A percentile compares a stretch with the other conserved stretches of the same genome.
Evolutionary conservation across 129 eudicot genomes (phyloP).

Genomic region (Arctium minus): DNA sequence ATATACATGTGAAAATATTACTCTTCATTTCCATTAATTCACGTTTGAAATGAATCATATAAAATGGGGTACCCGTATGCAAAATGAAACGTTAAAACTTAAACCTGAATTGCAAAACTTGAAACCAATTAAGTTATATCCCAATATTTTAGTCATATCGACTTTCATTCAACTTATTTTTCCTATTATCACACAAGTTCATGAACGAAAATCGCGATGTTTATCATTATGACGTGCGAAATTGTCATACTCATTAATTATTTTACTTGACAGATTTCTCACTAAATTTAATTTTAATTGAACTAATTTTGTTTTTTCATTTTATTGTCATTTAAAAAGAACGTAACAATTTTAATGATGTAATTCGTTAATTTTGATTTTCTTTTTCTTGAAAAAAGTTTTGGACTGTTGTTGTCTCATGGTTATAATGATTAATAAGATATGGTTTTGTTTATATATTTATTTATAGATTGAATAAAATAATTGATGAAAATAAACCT

Average conservation of each 20-base stretch:
- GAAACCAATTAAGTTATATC: too few species aligned
- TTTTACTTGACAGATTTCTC: neutral
- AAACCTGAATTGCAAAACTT: neutral
- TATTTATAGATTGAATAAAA: neutral
- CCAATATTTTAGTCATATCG: too few species aligned
- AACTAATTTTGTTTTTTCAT: neutral
- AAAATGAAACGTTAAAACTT: too few species aligned
- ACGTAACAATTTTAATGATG: neutral
- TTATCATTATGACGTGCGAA: too few species aligned
- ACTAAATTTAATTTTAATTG: neutral
- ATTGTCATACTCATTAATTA: too few species aligned
- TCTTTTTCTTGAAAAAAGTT: neutral
- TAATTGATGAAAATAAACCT: conserved; percentile 16
- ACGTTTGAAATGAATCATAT: neutral
- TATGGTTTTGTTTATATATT: neutral
- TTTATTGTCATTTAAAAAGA: neutral
- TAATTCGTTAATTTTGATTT: neutral
- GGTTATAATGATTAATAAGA: conserved; percentile 7
- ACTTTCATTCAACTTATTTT: neutral
- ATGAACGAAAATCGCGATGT: too few species aligned
- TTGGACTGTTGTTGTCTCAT: conserved; percentile 14
- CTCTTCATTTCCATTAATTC: neutral
- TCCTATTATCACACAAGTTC: too few species aligned
- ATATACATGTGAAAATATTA: neutral
- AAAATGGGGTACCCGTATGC: neutral